phyloP scores from a whole-genome alignment of 164 flowering plant species.

The Sextonia rubra region DNA sequence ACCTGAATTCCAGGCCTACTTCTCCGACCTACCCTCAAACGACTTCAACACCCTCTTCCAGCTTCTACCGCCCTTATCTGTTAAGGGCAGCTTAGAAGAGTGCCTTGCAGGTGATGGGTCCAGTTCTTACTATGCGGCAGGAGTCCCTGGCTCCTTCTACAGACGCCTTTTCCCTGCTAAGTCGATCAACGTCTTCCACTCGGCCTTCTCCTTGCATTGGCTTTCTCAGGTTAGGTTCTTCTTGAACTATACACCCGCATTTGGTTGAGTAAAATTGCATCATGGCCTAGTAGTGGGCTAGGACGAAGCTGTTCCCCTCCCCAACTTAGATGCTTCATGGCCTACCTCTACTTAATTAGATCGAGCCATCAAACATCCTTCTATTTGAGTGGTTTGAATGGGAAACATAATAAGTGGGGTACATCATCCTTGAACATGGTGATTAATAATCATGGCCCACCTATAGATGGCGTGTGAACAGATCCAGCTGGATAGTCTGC shows the following conservation, averaged over 20 bases:
- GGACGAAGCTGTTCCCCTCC: no score
- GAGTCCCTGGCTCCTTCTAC: constrained; percentile 79
- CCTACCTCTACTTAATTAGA: no score
- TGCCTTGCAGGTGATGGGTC: constrained; percentile 51
- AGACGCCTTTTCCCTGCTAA: constrained; percentile 67
- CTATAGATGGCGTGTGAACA: no score
- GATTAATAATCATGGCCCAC: no score
- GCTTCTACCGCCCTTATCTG: constrained; percentile 62
- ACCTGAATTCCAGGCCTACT: constrained; percentile 83
- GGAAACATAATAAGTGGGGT: no score
- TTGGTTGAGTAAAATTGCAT: no score
- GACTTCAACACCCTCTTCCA: constrained; percentile 94
- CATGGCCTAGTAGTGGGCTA: no score
- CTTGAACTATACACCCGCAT: background rate
- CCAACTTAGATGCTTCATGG: no score
- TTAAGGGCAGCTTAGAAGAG: constrained; percentile 66
- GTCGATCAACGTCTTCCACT: constrained; percentile 67
- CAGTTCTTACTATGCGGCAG: constrained; percentile 80
- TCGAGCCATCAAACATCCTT: no score
- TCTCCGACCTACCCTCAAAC: constrained; percentile 85
- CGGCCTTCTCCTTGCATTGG: constrained; percentile 94
- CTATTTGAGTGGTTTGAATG: no score
- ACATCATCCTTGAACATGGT: no score
- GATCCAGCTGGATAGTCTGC: no score
- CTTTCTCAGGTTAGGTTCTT: constrained; percentile 65